These are phyloP conservation scores for Cryptosporidium parvum DNA, from an alignment of 169 alveolate species.

Conservation along the genomic window DNA sequence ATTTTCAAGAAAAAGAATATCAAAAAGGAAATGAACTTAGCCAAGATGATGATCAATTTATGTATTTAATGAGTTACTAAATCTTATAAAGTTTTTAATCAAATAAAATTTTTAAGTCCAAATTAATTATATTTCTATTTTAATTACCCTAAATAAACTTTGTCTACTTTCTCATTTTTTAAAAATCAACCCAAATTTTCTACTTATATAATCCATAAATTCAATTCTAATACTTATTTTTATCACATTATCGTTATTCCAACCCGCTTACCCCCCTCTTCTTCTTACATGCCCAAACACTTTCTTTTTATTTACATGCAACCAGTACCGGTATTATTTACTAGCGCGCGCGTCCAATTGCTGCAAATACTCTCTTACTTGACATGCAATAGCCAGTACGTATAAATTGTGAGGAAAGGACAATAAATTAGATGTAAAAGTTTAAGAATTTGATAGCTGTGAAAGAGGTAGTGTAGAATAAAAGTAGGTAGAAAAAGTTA, in stretches of 20 bases:
- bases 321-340: conserved; percentile 21
- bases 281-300: background rate
- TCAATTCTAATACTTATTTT: background rate
- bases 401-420: conserved; percentile 36
- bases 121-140: background rate
- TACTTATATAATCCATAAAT: no score
- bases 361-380: conserved; percentile 40
- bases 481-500: conserved; percentile 29
- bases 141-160: background rate
- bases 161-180: background rate
- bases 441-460: background rate
- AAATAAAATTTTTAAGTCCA: background rate
- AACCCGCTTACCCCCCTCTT: background rate
- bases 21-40: background rate
- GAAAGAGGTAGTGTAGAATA: conserved; percentile 23
- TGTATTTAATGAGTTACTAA: background rate
- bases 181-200: no score
- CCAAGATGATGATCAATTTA: conserved; percentile 15
- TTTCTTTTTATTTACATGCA: conserved; percentile 13
- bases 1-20: background rate
- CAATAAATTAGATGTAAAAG: background rate
- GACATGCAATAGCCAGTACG: conserved; percentile 72
- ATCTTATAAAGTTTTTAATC: background rate
- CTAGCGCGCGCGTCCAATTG: conserved; percentile 3
- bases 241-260: background rate